Conservation (phyloP, 441 rosid species). For the Codiaeum variegatum region DNA sequence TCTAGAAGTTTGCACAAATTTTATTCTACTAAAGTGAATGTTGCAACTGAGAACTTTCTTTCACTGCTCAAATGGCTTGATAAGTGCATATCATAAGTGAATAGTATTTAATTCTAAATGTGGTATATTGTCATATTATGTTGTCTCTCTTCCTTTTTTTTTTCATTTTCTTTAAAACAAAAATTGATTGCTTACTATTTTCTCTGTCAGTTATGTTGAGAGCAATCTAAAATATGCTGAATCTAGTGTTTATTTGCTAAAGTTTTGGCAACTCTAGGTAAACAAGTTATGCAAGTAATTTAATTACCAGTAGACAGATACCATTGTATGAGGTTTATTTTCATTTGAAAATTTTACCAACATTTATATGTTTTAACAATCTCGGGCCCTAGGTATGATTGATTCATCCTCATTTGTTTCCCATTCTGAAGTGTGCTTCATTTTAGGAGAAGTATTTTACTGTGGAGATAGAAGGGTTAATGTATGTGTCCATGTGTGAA, state of each 20-base stretch:
- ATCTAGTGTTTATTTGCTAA: constrained; percentile 86
- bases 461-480: constrained; percentile 15
- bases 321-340: constrained; percentile 3
- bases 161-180: constrained; percentile 5
- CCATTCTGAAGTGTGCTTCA: constrained; percentile 82
- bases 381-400: constrained; percentile 93
- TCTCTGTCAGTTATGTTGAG: constrained; percentile 65
- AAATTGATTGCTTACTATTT: neutral
- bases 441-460: constrained; percentile 58
- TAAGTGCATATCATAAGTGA: constrained; percentile 86
- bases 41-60: constrained; percentile 75
- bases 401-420: constrained; percentile 83
- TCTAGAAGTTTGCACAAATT: constrained; percentile 27
- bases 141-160: constrained; percentile 8
- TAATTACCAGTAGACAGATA: constrained; percentile 4
- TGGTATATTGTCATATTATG: neutral
- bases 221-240: constrained; percentile 92
- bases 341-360: constrained; percentile 6
- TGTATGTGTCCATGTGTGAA: neutral
- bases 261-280: constrained; percentile 97
- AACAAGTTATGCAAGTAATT: constrained; percentile 11
- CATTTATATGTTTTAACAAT: constrained; percentile 45
- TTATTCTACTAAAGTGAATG: constrained; percentile 81
- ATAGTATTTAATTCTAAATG: neutral
- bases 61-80: constrained; percentile 87